Evolutionary conservation across 108 stramenopile species (phyloP), one percentile per base, ranked within the genome.

Genomic region (Poteriospumella lacustris): DNA sequence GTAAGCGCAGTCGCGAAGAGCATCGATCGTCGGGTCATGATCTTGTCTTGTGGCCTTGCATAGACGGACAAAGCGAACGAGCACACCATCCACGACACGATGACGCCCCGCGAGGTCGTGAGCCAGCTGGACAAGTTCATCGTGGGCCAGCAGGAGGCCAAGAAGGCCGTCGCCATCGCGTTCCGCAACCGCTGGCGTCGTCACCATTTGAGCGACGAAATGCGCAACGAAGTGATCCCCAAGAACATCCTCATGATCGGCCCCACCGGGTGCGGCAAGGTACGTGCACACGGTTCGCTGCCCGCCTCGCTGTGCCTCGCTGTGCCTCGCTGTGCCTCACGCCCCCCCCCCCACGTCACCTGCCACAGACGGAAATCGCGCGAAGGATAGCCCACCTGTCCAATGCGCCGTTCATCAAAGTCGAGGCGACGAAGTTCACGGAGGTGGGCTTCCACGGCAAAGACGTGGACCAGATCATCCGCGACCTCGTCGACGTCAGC

Each of bases 351-450:
- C n/a, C n/a, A n/a, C n/a, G n/a, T n/a, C n/a, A n/a, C 33, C 36
- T 3, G 28, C 36, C 15, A 5, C 24, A 64, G 88, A 97, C 96
- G 31, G 98, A 99, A 89, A 95, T 99, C 29, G 97, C 96, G 5
- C 81, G 97, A 34, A 90, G 97, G 34, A 92, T 97, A 83, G 97
- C 98, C 62, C 92, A 93, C 80, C 85, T 99, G 70, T 89, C 91
- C 42, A 90, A 97, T 79, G 97, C 98, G n/a, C 98, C 98, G 12
- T 99, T 99, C 84, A 82, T 99, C 68, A 99, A 99, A 79, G 82
- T 98, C 43, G 98, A 99, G 82, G 98, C 98, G 0, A 99, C 98
- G 56, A 99, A 99, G 86, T 99, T 98, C 84, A 99, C 98, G 19
- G 98, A 99, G 87, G 98, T 99, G 42, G 98, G 98, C 26, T 99